Conservation (phyloP, 306 rosid genomes). For the Rubus parviflorus region DNA sequence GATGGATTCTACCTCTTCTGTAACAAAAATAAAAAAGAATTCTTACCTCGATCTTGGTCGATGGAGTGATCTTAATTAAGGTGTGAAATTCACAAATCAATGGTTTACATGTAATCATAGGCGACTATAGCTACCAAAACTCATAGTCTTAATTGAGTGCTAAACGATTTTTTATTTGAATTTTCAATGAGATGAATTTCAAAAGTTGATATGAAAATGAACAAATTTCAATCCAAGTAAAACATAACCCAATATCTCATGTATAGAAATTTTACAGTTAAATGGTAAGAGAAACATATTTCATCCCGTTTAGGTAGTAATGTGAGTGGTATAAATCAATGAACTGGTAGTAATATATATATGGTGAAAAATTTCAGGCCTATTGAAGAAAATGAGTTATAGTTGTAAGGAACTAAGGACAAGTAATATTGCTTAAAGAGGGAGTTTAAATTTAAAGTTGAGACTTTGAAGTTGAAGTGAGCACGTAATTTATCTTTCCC, state of each 20-base stretch:
- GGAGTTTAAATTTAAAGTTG: background rate
- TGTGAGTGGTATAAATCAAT: background rate
- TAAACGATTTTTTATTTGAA: too few species aligned
- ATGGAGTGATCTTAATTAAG: too few species aligned
- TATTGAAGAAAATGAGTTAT: slow-evolving; percentile 1
- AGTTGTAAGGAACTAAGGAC: background rate
- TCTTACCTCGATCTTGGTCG: too few species aligned
- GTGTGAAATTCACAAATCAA: too few species aligned
- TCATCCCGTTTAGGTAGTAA: background rate
- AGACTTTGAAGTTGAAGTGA: background rate
- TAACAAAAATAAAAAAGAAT: too few species aligned
- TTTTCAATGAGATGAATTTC: too few species aligned
- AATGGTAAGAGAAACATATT: background rate
- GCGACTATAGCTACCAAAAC: too few species aligned
- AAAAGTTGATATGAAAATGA: too few species aligned
- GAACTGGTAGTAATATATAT: background rate
- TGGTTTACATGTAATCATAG: too few species aligned
- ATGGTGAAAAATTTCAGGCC: background rate
- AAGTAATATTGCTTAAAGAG: background rate
- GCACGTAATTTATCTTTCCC: background rate
- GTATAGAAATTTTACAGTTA: background rate
- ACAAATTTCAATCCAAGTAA: too few species aligned
- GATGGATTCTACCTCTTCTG: too few species aligned
- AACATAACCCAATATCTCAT: background rate
- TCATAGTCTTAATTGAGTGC: too few species aligned